phyloP scores from a whole-genome alignment of 495 filamentous ascomycete genomes.

The Aspergillus sclerotioniger region DNA sequence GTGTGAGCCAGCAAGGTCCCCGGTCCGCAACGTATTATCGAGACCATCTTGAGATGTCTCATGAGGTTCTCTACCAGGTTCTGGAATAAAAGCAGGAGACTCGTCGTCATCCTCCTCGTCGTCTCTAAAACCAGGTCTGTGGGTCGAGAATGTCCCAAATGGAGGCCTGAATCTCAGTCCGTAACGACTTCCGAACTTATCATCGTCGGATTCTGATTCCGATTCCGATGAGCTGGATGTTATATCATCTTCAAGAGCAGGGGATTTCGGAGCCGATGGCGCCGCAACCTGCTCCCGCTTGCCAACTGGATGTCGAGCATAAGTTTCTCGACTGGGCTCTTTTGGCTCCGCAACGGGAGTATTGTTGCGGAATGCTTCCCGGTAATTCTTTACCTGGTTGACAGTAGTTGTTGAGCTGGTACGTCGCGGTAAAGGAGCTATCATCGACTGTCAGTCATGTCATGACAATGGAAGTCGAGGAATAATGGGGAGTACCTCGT shows the following conservation, averaged over 20 bases:
- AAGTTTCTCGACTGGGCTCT: constrained; percentile 40
- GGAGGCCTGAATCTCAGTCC: constrained; percentile 34
- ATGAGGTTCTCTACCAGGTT: constrained; percentile 22
- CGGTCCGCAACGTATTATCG: constrained; percentile 57
- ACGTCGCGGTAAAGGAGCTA: constrained; percentile 35
- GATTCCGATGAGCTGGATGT: constrained; percentile 45
- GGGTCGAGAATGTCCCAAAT: constrained; percentile 41
- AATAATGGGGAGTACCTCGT: constrained; percentile 30
- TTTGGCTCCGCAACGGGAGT: constrained; percentile 41
- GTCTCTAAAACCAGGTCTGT: constrained; percentile 33
- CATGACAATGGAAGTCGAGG: too few relatives aligned
- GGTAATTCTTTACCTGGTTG: constrained; percentile 31
- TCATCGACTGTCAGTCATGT: not conserved
- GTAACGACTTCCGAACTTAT: constrained; percentile 40
- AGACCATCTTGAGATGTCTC: constrained; percentile 48
- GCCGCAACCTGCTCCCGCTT: constrained; percentile 29
- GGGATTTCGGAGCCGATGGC: constrained; percentile 30
- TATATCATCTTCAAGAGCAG: constrained; percentile 35
- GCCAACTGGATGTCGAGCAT: constrained; percentile 27
- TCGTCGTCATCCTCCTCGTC: constrained; percentile 51
- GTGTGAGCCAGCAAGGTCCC: constrained; percentile 43
- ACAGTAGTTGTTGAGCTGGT: constrained; percentile 60
- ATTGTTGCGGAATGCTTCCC: constrained; percentile 42
- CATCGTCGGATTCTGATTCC: constrained; percentile 49
- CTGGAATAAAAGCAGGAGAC: constrained; percentile 71